phyloP scores from a whole-genome alignment of 805 yeast species.

The Starmerella etchellsii region DNA sequence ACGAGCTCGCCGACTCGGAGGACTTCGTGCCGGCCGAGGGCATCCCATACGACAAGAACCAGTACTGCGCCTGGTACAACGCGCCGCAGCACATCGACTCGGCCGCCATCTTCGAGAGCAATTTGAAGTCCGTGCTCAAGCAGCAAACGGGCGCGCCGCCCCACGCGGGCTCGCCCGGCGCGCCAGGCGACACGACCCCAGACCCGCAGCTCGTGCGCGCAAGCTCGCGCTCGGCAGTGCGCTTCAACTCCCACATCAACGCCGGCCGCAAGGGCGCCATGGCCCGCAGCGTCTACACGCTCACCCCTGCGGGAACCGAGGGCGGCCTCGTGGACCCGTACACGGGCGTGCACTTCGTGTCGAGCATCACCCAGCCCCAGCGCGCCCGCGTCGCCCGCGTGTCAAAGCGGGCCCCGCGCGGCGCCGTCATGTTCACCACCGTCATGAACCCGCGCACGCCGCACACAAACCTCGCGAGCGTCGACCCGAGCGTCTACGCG shows the following conservation, averaged over 20 bases:
- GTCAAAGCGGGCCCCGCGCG: not conserved
- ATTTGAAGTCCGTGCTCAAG: slow-evolving; percentile 25
- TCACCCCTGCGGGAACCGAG: not conserved
- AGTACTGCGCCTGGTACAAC: slow-evolving; percentile 44
- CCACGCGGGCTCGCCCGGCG: slow-evolving; percentile 1
- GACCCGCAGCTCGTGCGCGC: slow-evolving; percentile 48
- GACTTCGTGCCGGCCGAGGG: slow-evolving; percentile 36
- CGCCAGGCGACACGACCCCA: slow-evolving; percentile 2
- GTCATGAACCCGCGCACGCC: slow-evolving; percentile 5
- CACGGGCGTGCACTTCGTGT: slow-evolving; percentile 69
- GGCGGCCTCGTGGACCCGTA: slow-evolving; percentile 49
- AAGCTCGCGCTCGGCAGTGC: slow-evolving; percentile 70
- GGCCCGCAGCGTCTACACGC: not conserved
- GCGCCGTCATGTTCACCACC: slow-evolving; percentile 16
- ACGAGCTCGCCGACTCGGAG: slow-evolving; percentile 58
- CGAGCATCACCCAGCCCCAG: slow-evolving; percentile 63
- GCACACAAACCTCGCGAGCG: not conserved
- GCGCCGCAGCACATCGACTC: slow-evolving; percentile 33
- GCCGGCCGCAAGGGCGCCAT: slow-evolving; percentile 34
- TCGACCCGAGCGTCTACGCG: slow-evolving; percentile 16
- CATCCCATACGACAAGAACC: slow-evolving; percentile 35
- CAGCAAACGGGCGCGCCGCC: slow-evolving; percentile 5
- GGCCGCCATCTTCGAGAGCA: slow-evolving; percentile 19
- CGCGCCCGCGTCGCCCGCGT: slow-evolving; percentile 19
- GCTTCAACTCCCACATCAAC: slow-evolving; percentile 50